Conservation (phyloP, 257 asterid species). For the Cordia subcordata region DNA sequence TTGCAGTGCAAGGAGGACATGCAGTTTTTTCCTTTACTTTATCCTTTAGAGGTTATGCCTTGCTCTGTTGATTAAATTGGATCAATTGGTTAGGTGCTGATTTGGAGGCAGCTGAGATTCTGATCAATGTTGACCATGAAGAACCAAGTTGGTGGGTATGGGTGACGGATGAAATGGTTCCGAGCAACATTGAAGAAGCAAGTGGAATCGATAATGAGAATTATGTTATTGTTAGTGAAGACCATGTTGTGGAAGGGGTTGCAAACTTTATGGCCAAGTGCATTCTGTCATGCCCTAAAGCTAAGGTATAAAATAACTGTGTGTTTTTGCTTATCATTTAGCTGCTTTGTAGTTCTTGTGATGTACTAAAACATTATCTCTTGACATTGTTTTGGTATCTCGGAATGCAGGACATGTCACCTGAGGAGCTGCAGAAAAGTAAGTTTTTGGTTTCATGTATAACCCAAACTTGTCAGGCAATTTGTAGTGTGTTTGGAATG, state of each 20-base stretch:
- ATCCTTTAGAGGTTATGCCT: neutral
- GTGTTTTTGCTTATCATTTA: neutral
- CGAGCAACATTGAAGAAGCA: conserved; percentile 51
- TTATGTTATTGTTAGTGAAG: conserved; percentile 74
- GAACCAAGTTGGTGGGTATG: conserved; percentile 98
- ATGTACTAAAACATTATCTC: neutral
- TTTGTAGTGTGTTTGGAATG: neutral
- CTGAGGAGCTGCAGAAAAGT: conserved; percentile 78
- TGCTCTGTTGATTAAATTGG: conserved; percentile 6
- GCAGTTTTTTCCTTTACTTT: neutral
- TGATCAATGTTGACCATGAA: conserved; percentile 57
- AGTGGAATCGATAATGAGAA: conserved; percentile 74
- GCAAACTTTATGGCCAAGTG: conserved; percentile 91
- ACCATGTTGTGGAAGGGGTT: conserved; percentile 82
- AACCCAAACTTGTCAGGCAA: too few relatives aligned
- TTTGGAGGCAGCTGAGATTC: conserved; percentile 52
- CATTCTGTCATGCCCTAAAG: conserved; percentile 62
- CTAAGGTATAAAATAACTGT: conserved; percentile 41
- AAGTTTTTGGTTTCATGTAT: conserved; percentile 13
- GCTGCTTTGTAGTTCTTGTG: neutral
- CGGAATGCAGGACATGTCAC: conserved; percentile 67
- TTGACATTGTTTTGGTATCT: conserved; percentile 13
- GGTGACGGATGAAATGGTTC: conserved; percentile 68
- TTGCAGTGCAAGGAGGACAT: too few relatives aligned
- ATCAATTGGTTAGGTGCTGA: conserved; percentile 40